These are phyloP conservation scores for Ophiostoma australiae DNA, from an alignment of 2,329 filamentous ascomycete genomes.

Conservation along the genomic window DNA sequence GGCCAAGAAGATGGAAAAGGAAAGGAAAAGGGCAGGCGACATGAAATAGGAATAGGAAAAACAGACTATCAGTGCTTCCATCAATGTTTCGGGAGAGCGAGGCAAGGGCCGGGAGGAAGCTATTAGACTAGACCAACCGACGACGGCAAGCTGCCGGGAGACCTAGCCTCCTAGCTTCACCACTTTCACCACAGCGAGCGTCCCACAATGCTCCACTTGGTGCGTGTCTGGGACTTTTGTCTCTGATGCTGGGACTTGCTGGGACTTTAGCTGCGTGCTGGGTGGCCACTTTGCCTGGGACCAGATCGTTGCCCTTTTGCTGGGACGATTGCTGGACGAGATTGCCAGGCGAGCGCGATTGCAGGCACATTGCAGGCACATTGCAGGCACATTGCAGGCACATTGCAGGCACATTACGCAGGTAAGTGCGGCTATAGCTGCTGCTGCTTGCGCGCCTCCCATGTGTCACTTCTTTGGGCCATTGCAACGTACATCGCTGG, in stretches of 20 bases:
- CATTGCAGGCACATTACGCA: conserved; percentile 1
- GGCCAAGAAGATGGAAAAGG: background rate
- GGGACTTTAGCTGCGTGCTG: background rate
- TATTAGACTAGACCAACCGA: conserved; percentile 19
- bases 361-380: background rate
- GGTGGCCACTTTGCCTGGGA: background rate
- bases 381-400: background rate
- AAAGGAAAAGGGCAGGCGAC: background rate
- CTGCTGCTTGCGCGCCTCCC: conserved; percentile 1
- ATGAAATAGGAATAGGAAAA: background rate
- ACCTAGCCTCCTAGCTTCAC: background rate
- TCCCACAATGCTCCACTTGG: conserved; percentile 21
- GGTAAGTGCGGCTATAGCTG: background rate
- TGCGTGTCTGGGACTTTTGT: conserved; percentile 1
- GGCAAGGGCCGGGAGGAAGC: conserved; percentile 23
- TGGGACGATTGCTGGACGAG: conserved; percentile 10
- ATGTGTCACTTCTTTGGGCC: conserved; percentile 4
- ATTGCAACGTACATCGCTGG: background rate
- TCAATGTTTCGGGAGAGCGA: conserved; percentile 17
- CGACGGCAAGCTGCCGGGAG: conserved; percentile 24
- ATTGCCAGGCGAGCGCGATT: background rate
- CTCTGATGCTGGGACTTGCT: background rate
- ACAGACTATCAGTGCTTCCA: conserved; percentile 13
- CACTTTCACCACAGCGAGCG: conserved; percentile 19
- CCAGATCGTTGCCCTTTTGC: conserved; percentile 7